Percentiles rank a stretch among this genome's conserved stretches.
These are phyloP conservation scores for Echinochloa phyllopogon DNA, from an alignment of 176 grass and related monocot species.

Conservation along the genomic window DNA sequence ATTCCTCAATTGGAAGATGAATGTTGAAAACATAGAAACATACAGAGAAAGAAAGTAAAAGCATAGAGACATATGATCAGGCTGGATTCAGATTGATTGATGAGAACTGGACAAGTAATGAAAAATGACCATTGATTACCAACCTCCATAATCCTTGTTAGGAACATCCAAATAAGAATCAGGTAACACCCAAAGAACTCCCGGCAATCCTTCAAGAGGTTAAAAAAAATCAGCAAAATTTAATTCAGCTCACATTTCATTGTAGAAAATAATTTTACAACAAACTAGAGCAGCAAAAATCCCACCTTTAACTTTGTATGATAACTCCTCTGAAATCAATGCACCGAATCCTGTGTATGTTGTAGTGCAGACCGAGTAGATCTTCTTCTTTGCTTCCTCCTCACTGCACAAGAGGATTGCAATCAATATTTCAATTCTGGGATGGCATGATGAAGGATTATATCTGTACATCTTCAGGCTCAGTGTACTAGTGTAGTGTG, in stretches of 20 bases:
- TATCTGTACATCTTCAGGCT: neutral
- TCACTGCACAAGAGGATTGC: slow-evolving; percentile 56
- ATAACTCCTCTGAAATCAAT: slow-evolving; percentile 90
- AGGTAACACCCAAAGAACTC: slow-evolving; percentile 99
- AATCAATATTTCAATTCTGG: slow-evolving; percentile 18
- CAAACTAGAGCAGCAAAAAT: slow-evolving; percentile 29
- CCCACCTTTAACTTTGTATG: slow-evolving; percentile 98
- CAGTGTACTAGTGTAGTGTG: neutral
- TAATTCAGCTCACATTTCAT: slow-evolving; percentile 16
- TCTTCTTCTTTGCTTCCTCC: slow-evolving; percentile 96
- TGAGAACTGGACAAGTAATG: neutral
- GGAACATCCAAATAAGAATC: slow-evolving; percentile 99
- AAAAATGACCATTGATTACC: neutral
- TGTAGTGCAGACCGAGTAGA: slow-evolving; percentile 93
- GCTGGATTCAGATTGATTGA: neutral
- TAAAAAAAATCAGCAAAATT: slow-evolving; percentile 6
- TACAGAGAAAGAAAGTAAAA: slow-evolving; percentile 1
- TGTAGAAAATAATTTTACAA: slow-evolving; percentile 14
- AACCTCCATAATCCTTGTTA: slow-evolving; percentile 99
- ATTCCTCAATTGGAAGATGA: neutral
- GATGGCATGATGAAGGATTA: neutral
- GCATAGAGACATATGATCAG: neutral
- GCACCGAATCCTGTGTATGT: slow-evolving; percentile 85
- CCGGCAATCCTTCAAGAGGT: slow-evolving; percentile 70
- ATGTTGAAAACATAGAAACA: neutral